Base-by-base conservation (phyloP, 2,329 filamentous ascomycete species). In the Fusarium tjaetaba region DNA sequence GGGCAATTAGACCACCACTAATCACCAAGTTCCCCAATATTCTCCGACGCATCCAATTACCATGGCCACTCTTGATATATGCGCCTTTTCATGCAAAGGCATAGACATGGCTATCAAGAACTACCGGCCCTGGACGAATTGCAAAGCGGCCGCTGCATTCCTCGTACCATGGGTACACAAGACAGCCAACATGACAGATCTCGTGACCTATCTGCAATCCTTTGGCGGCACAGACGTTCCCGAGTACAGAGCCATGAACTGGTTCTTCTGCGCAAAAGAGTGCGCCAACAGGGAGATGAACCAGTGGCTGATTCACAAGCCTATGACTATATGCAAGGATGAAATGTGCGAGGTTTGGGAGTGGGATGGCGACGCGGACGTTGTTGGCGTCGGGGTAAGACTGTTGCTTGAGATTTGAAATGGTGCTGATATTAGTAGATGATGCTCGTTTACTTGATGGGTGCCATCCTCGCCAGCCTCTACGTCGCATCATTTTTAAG, bases 401-500 rank as follows among this genome's bases (percentile, higher is more conserved):
- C 9, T 15, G 4, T 4, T 3, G 2, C 8, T 5, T 28, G 2
- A 4, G 2, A 7, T 48, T 4, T 15, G 8, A 30, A 20, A 22
- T 16, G 13, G 4, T 30, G 13, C 26, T 28, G 4, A 30, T 15
- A 1, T 8, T 8, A 0, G 9, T 48, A 48, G 26, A 48, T 48
- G 45, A 22, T 48, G 26, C 5, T 48, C 22, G 26, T 22, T 22
- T 48, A 28, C 3, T 7, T 48, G 13, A 48, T 28, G 26, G 26
- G 45, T 4, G 45, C 26, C 15, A 28, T 48, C 0, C 45, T 48
- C 5, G 26, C 26, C 0, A 48, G 26, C 0, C 45, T 28, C 6
- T 28, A 22, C 4, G 0, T 28, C 4, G 0, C 0, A 30, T 48
- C 26, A 5, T 30, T 30, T 4, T 28, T 48, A 4, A 48, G 14